Conservation (phyloP, 75 land plant species). For the Picea sitchensis region DNA sequence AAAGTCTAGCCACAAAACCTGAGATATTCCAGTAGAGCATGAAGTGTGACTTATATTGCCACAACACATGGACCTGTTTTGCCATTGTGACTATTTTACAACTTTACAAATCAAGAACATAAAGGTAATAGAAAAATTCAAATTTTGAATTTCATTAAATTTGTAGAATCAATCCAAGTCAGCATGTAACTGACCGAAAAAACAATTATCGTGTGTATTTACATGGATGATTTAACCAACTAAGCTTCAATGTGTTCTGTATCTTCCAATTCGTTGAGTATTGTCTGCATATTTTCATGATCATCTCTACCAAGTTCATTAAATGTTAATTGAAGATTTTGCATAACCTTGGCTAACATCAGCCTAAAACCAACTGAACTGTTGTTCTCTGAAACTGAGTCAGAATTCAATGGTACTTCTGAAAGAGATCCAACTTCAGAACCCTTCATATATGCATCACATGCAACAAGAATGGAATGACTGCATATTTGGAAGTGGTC, state of each 20-base stretch:
- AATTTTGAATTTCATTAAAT: neutral
- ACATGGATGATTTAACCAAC: neutral
- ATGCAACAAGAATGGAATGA: slow-evolving; percentile 49
- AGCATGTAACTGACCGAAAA: neutral
- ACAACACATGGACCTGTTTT: neutral
- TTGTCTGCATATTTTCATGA: slow-evolving; percentile 20
- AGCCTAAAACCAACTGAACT: slow-evolving; percentile 89
- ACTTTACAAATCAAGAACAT: slow-evolving; percentile 5
- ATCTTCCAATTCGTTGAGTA: neutral
- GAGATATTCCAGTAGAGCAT: neutral
- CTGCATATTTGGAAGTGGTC: slow-evolving; percentile 64
- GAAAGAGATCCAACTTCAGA: slow-evolving; percentile 46
- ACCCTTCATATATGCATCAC: slow-evolving; percentile 61
- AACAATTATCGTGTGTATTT: neutral
- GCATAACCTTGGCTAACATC: slow-evolving; percentile 72
- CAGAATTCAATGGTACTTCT: slow-evolving; percentile 10
- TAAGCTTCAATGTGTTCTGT: neutral
- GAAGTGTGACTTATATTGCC: neutral
- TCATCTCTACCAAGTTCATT: slow-evolving; percentile 67
- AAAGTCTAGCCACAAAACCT: neutral
- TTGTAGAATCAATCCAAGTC: neutral
- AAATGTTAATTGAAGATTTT: slow-evolving; percentile 57
- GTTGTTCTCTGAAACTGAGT: slow-evolving; percentile 24
- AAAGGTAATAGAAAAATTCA: neutral
- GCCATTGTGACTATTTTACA: neutral